Conservation (phyloP, 108 stramenopile species). For the Nitzschia sp. region DNA sequence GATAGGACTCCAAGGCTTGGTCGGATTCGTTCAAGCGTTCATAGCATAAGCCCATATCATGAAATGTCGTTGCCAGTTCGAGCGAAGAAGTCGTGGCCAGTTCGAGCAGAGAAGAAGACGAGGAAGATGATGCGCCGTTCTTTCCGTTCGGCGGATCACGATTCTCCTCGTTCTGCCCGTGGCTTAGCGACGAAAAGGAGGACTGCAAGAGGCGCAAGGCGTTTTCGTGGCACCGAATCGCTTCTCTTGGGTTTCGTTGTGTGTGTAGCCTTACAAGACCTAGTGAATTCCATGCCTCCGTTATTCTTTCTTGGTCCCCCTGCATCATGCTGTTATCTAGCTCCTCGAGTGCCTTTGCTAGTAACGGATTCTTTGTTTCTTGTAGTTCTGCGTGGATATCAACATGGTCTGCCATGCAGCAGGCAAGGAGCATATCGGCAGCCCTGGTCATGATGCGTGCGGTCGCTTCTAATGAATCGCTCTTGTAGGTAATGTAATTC, state of each 20-base stretch:
- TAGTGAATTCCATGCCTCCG: constrained; percentile 30
- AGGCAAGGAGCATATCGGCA: no score
- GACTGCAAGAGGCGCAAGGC: constrained; percentile 16
- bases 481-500: no score
- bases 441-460: no score
- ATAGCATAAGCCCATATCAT: constrained; percentile 30
- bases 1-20: constrained; percentile 16
- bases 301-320: neutral
- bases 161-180: neutral
- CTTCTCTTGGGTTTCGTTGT: constrained; percentile 20
- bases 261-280: constrained; percentile 40
- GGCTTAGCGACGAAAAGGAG: neutral
- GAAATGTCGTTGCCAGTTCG: constrained; percentile 19
- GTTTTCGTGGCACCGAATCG: constrained; percentile 23
- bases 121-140: neutral
- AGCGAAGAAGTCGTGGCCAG: neutral
- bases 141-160: no score
- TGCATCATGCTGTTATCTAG: neutral
- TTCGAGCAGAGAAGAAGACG: neutral
- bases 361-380: constrained; percentile 9
- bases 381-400: no score
- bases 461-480: no score
- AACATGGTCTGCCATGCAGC: no score
- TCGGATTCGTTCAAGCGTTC: constrained; percentile 19
- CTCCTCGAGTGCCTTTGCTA: neutral